Conservation (phyloP, 1,139 yeast species). For the Candida glucosophila region DNA sequence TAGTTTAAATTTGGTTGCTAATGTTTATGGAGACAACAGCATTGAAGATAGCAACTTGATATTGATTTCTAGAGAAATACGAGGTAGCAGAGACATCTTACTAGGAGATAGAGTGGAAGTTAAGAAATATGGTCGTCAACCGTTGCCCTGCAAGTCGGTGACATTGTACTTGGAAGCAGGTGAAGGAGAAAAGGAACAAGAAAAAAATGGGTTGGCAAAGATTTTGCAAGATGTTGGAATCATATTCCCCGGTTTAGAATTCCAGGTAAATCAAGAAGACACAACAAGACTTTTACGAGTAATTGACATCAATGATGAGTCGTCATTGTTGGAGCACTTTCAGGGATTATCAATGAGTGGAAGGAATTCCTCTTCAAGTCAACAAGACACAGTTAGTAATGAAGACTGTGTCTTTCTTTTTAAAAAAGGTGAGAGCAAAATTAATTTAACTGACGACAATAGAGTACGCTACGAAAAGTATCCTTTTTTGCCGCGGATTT, state of each 20-base stretch:
- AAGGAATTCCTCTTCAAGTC: no score
- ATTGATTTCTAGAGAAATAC: constrained; percentile 37
- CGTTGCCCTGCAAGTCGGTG: constrained; percentile 17
- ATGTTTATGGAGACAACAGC: constrained; percentile 30
- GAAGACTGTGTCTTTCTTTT: constrained; percentile 29
- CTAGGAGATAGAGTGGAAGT: constrained; percentile 67
- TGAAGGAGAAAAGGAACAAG: constrained; percentile 3
- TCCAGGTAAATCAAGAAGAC: constrained; percentile 7
- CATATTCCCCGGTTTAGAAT: constrained; percentile 44
- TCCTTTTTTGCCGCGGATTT: constrained; percentile 32
- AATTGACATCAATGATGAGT: constrained; percentile 15
- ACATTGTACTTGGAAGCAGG: constrained; percentile 4
- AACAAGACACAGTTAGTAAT: no score
- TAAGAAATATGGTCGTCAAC: constrained; percentile 37
- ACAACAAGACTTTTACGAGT: constrained; percentile 7
- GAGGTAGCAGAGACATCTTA: constrained; percentile 49
- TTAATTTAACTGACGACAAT: constrained; percentile 12
- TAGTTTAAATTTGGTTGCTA: constrained; percentile 39
- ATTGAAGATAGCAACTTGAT: constrained; percentile 45
- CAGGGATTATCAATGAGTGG: constrained; percentile 16
- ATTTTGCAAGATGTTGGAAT: constrained; percentile 43
- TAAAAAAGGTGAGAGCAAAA: constrained; percentile 27
- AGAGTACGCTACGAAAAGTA: constrained; percentile 14
- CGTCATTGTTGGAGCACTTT: constrained; percentile 14
- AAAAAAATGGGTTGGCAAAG: constrained; percentile 21